These are phyloP conservation scores for Pontederia paniculata DNA, from an alignment of 176 grass and related monocot genomes.

Conservation along the genomic window DNA sequence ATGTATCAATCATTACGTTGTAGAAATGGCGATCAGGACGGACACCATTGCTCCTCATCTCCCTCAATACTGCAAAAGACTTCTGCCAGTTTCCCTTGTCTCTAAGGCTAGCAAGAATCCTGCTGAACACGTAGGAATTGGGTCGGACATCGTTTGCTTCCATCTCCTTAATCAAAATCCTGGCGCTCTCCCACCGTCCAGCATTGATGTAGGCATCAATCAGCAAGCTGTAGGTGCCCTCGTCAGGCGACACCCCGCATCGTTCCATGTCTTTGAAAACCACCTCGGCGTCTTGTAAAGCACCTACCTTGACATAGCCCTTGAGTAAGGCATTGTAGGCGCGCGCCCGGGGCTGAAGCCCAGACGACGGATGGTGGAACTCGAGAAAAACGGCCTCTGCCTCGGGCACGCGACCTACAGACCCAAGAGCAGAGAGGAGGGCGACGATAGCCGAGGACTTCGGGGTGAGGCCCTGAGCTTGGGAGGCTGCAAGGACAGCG, in stretches of 20 bases:
- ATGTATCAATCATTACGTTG: slow-evolving; percentile 90
- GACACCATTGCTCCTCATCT: slow-evolving; percentile 74
- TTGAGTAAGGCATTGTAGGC: slow-evolving; percentile 93
- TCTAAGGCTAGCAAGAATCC: slow-evolving; percentile 67
- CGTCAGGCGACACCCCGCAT: slow-evolving; percentile 57
- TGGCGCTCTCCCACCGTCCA: slow-evolving; percentile 82
- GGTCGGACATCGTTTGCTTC: slow-evolving; percentile 55
- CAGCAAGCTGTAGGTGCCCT: slow-evolving; percentile 74
- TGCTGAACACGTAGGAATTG: slow-evolving; percentile 73
- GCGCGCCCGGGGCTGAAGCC: slow-evolving; percentile 50
- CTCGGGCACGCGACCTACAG: slow-evolving; percentile 51
- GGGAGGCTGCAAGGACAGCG: slow-evolving; percentile 57
- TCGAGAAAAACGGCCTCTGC: slow-evolving; percentile 84
- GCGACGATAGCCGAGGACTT: slow-evolving; percentile 63
- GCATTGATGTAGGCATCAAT: slow-evolving; percentile 73
- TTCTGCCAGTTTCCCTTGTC: slow-evolving; percentile 93
- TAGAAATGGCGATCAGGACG: slow-evolving; percentile 90
- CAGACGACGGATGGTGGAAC: slow-evolving; percentile 61
- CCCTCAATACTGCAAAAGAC: slow-evolving; percentile 63
- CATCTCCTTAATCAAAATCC: slow-evolving; percentile 92
- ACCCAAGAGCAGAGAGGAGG: slow-evolving; percentile 61
- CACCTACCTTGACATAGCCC: slow-evolving; percentile 69
- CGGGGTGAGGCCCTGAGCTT: slow-evolving; percentile 84
- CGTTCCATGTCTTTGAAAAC: slow-evolving; percentile 78
- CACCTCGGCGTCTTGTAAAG: slow-evolving; percentile 66